Evolutionary conservation across 805 yeast species (phyloP).

Genomic region (Wickerhamiella qilinensis): DNA sequence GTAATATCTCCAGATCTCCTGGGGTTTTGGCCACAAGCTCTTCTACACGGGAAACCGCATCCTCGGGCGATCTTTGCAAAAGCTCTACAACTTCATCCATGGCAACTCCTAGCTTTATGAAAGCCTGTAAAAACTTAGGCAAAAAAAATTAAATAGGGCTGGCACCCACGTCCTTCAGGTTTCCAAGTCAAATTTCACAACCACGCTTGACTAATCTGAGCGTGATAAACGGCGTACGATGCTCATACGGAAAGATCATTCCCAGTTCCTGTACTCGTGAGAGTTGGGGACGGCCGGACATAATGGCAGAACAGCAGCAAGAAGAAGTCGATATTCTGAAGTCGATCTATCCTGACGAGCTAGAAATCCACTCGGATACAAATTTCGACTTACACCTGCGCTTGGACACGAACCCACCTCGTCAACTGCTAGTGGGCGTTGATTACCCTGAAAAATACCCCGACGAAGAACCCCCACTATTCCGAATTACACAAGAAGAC

Average conservation of each 20-base stretch:
- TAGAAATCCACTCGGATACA: constrained; percentile 30
- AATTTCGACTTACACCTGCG: constrained; percentile 41
- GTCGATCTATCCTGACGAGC: constrained; percentile 88
- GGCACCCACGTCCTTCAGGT: no score
- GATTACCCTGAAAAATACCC: constrained; percentile 70
- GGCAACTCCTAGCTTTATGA: neutral
- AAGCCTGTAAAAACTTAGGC: no score
- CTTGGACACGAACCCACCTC: constrained; percentile 54
- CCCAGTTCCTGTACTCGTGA: neutral
- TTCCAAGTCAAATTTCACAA: no score
- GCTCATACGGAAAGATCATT: no score
- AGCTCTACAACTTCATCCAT: constrained; percentile 14
- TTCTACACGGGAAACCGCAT: constrained; percentile 35
- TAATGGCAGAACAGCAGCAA: constrained; percentile 50
- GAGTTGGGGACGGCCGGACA: neutral
- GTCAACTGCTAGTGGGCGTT: constrained; percentile 41
- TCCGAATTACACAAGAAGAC: constrained; percentile 34
- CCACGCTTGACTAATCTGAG: no score
- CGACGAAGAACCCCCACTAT: constrained; percentile 37
- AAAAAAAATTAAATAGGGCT: no score
- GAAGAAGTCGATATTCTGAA: constrained; percentile 85
- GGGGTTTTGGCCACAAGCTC: constrained; percentile 19
- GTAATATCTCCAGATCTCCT: constrained; percentile 25
- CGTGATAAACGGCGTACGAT: no score
- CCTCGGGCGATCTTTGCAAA: constrained; percentile 34